Evolutionary conservation across 306 rosid genomes (phyloP).

Genomic region (Quercus mongolica): DNA sequence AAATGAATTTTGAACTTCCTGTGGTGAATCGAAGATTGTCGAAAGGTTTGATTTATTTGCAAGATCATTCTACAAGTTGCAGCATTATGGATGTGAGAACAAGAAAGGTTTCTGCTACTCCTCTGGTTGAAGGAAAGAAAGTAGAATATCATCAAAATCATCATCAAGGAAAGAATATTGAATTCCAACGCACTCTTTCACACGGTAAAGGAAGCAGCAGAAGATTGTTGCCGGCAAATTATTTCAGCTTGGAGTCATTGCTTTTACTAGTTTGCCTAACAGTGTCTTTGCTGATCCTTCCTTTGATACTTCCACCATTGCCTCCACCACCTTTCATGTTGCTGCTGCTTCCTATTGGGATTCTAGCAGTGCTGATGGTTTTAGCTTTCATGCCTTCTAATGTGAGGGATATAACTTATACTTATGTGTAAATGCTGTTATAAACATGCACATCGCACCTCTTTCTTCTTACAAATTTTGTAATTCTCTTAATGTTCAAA

Average conservation of each 20-base stretch:
- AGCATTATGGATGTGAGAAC: slow-evolving; percentile 6
- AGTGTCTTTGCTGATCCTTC: slow-evolving; percentile 47
- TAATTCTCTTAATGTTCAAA: not conserved
- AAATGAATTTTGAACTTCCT: slow-evolving; percentile 22
- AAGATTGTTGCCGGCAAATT: slow-evolving; percentile 31
- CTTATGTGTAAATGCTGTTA: slow-evolving; percentile 30
- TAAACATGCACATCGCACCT: not conserved
- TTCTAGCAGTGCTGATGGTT: slow-evolving; percentile 43
- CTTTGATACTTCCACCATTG: slow-evolving; percentile 54
- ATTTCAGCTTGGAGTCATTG: slow-evolving; percentile 45
- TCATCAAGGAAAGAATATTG: slow-evolving; percentile 15
- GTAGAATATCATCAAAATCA: not conserved
- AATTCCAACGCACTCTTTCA: slow-evolving; percentile 26
- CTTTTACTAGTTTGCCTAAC: slow-evolving; percentile 44
- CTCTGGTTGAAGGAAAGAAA: slow-evolving; percentile 4
- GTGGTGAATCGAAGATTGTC: slow-evolving; percentile 8
- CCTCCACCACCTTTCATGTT: slow-evolving; percentile 58
- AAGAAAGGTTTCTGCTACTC: not conserved
- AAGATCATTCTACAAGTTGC: not conserved
- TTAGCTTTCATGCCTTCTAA: slow-evolving; percentile 62
- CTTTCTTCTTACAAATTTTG: slow-evolving; percentile 20
- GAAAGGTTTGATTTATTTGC: slow-evolving; percentile 10
- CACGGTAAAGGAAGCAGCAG: slow-evolving; percentile 33
- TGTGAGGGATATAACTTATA: slow-evolving; percentile 33
- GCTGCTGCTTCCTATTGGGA: slow-evolving; percentile 46